phyloP scores from a whole-genome alignment of 768 basidiomycete species.

The Tephrocybe sp. region DNA sequence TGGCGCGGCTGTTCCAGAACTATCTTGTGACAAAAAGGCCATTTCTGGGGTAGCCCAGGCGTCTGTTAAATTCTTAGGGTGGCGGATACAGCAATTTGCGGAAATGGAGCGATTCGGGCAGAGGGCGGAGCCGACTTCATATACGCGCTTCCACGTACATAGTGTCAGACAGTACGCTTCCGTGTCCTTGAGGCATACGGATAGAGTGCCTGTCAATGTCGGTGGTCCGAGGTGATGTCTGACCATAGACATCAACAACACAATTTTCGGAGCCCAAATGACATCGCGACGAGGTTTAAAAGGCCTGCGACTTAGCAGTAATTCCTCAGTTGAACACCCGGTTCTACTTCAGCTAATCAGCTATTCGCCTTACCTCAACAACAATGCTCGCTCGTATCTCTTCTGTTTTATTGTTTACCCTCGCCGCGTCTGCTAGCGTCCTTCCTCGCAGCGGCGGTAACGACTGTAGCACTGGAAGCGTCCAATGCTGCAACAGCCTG shows the following conservation, averaged over 20 bases:
- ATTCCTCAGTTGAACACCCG: conserved; percentile 2
- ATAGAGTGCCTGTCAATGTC: not conserved
- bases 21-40: not conserved
- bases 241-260: not conserved
- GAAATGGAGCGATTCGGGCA: not conserved
- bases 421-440: conserved; percentile 11
- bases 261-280: not conserved
- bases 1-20: not conserved
- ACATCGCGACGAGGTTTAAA: not conserved
- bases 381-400: conserved; percentile 14
- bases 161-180: not conserved
- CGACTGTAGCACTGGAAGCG: conserved; percentile 19
- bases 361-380: not conserved
- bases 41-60: not conserved
- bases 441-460: conserved; percentile 7
- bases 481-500: conserved; percentile 21
- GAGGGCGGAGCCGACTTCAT: not conserved
- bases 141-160: not conserved
- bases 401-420: conserved; percentile 7
- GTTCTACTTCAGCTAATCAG: not conserved
- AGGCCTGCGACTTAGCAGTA: not conserved
- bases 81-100: not conserved
- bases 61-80: not conserved
- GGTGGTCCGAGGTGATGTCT: not conserved
- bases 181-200: not conserved